A percentile compares a stretch with the other conserved stretches of the same genome.
Conservation (phyloP, 768 basidiomycete genomes). For the Candolleomyces eurysporus region DNA sequence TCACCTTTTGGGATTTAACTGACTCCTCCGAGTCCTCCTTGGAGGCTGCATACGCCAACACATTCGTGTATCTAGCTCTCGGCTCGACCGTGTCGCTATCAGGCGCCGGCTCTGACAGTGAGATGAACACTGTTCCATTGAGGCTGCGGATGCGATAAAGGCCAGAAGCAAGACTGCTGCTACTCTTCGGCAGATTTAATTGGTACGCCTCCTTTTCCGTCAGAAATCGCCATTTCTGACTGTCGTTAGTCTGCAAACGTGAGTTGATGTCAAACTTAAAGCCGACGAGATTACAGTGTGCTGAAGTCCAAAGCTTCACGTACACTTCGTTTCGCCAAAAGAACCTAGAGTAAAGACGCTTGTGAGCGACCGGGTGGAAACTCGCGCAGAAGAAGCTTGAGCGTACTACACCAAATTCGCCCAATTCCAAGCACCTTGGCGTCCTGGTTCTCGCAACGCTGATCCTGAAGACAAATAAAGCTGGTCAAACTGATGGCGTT, state of each 20-base stretch:
- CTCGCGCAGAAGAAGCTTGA: background rate
- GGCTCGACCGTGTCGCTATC: no score
- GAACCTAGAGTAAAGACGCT: background rate
- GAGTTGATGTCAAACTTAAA: background rate
- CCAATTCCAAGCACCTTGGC: background rate
- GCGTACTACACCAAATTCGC: background rate
- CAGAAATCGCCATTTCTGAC: background rate
- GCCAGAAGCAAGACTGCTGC: background rate
- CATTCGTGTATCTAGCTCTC: no score
- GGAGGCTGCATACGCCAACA: no score
- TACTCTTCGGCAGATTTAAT: background rate
- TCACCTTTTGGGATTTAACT: no score
- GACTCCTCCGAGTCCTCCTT: no score
- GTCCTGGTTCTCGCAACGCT: background rate
- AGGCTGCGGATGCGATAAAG: background rate
- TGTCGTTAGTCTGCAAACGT: background rate
- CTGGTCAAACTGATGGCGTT: no score
- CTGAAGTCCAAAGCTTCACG: background rate
- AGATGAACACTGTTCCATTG: background rate
- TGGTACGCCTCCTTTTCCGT: background rate
- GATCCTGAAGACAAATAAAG: background rate
- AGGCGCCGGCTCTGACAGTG: no score
- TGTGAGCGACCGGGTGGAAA: background rate
- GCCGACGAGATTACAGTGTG: no score
- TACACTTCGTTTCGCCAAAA: background rate